Conservation (phyloP, 192 early-diverging fungal species). For the Globomyces pollinis-pini region DNA sequence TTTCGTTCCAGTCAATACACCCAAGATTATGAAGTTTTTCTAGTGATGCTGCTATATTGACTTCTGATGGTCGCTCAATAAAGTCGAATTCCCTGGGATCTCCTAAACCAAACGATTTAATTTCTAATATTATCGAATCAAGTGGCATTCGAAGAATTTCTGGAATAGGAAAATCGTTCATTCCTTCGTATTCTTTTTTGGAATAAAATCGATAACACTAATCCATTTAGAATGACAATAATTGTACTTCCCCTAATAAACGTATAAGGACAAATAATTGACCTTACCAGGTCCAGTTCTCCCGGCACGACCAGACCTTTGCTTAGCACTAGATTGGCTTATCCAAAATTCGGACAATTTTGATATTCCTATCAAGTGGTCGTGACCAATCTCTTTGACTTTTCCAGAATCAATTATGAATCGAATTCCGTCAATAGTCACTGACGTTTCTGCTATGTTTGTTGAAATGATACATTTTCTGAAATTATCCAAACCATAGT, state of each 20-base stretch:
- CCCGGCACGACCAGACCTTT: conserved; percentile 57
- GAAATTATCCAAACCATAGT: no score
- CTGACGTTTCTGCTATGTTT: conserved; percentile 45
- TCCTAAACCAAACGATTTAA: conserved; percentile 54
- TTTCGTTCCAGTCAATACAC: conserved; percentile 30
- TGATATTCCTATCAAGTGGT: conserved; percentile 38
- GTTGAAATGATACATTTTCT: conserved; percentile 57
- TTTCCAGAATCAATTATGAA: conserved; percentile 65
- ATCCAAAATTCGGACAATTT: conserved; percentile 64
- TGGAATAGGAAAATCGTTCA: conserved; percentile 60
- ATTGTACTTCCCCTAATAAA: no score
- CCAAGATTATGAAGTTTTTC: conserved; percentile 37
- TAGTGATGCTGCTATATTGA: conserved; percentile 35
- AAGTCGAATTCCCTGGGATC: conserved; percentile 57
- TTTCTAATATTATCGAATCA: conserved; percentile 50
- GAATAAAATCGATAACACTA: conserved; percentile 60
- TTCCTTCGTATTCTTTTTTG: conserved; percentile 44
- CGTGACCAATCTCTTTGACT: conserved; percentile 61
- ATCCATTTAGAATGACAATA: neutral
- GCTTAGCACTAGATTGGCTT: conserved; percentile 54
- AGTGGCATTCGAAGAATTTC: conserved; percentile 58
- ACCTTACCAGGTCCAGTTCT: conserved; percentile 56
- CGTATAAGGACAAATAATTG: conserved; percentile 6
- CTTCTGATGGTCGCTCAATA: conserved; percentile 45
- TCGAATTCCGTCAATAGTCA: conserved; percentile 53